Conservation (phyloP, 768 basidiomycete species). For the Dentipellis fragilis region DNA sequence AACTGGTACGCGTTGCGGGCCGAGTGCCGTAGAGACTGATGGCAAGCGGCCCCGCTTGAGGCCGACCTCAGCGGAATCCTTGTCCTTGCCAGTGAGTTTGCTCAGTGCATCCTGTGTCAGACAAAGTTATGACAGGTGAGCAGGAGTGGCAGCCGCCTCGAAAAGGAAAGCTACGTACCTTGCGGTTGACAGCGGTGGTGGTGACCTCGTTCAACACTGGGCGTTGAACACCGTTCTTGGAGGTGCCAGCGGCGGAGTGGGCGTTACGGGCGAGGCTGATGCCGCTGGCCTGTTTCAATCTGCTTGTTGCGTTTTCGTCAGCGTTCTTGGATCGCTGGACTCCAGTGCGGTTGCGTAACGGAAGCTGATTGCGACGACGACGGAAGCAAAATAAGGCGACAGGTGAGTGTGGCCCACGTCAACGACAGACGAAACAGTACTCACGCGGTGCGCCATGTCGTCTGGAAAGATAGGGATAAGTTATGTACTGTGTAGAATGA, state of each 20-base stretch:
- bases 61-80: conserved; percentile 44
- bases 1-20: conserved; percentile 63
- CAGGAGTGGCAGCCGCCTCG: not conserved
- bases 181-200: conserved; percentile 66
- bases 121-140: not conserved
- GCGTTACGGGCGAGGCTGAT: conserved; percentile 26
- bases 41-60: conserved; percentile 53
- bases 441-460: conserved; percentile 10
- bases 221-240: conserved; percentile 40
- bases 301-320: conserved; percentile 71
- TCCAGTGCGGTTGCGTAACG: conserved; percentile 54
- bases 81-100: conserved; percentile 19
- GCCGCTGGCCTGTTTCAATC: conserved; percentile 53
- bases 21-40: conserved; percentile 51
- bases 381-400: conserved; percentile 3
- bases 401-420: conserved; percentile 5
- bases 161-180: conserved; percentile 33
- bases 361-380: conserved; percentile 32
- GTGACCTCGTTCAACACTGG: conserved; percentile 78
- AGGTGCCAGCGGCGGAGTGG: conserved; percentile 38
- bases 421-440: not conserved
- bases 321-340: conserved; percentile 56
- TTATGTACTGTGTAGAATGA: conserved; percentile 1
- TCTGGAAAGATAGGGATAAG: not conserved
- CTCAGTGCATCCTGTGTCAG: conserved; percentile 4